A percentile compares a stretch with the other conserved stretches of the same genome.
Evolutionary conservation across 495 filamentous ascomycete species (phyloP).

Genomic region (Talaromyces nanjingensis): DNA sequence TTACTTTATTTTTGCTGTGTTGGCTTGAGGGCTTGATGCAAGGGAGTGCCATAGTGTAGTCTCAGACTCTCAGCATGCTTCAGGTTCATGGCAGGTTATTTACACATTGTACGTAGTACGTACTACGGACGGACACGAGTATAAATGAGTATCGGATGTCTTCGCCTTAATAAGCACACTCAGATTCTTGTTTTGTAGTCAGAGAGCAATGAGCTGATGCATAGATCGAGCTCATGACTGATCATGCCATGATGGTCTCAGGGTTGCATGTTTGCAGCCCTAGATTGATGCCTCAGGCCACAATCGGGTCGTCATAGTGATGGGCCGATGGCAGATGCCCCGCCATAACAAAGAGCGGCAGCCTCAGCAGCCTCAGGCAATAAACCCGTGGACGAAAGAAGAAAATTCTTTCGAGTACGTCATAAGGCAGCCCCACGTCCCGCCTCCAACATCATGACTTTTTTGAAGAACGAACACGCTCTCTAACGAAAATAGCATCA

Average conservation of each 20-base stretch:
- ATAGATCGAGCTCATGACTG: neutral
- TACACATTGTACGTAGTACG: too few relatives aligned
- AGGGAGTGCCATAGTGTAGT: neutral
- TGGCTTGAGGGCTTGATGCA: neutral
- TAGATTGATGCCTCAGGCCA: neutral
- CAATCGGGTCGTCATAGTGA: conserved; percentile 1
- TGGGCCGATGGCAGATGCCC: neutral
- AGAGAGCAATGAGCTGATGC: neutral
- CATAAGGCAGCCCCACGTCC: neutral
- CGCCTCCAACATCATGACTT: neutral
- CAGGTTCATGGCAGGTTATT: neutral
- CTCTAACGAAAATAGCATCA: neutral
- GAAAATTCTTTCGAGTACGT: neutral
- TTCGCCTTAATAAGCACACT: too few relatives aligned
- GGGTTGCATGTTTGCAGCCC: neutral
- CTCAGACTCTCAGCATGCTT: neutral
- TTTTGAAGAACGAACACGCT: neutral
- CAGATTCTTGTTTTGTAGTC: too few relatives aligned
- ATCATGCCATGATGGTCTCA: neutral
- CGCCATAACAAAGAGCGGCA: neutral
- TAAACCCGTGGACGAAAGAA: too few relatives aligned
- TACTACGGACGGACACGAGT: neutral
- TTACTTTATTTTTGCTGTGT: neutral
- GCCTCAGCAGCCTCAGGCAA: neutral
- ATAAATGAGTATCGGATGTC: too few relatives aligned